Base-by-base conservation (phyloP, 148 eudicot genomes). In the Vaccinium myrtillus region DNA sequence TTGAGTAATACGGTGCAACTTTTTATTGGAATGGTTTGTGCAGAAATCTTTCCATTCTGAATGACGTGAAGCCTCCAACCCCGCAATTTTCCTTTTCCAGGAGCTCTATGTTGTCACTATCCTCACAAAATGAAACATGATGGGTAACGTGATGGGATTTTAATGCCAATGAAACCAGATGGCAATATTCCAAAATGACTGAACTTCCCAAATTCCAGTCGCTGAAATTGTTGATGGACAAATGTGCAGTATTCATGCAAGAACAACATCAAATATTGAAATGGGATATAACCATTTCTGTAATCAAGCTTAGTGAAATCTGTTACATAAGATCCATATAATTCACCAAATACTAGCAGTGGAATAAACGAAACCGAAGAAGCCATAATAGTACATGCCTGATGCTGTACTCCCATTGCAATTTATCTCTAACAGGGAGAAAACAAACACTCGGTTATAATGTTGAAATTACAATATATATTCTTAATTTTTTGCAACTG, bases 401-500 rank as follows among this genome's bases (percentile, higher is more conserved):
- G 78, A 43, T 9, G 25, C 19, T 8, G 0, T 25, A 23, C 39
- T 14, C 39, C 48, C 81, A 54, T 30, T 6, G 18, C 43, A 50
- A 65, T 46, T 51, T 21, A 19, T 75, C 27, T n/a, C 54, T 5
- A 5, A 46, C 51, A 1, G 1, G 32, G 83, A 10, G 4, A 27
- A 14, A 48, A 49, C 39, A 79, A 36, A 9, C 13, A 25, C 70
- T 8, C 67, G 7, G 14, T 36, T 36, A 36, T 36, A 36, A 36
- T 36, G 39, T 36, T 36, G 39, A 36, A 36, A 36, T 36, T 2
- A 36, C 39, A 36, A 36, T 2, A 36, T 2, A 36, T 36, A 1
- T 32, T 36, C 23, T 87, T 56, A 79, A 65, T 79, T 85, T 83
- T 88, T 75, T 19, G 18, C 79, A 49, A 77, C 79, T 14, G 81